Conservation (phyloP, 106 monocot genomes). For the Xerophyta viscosa region DNA sequence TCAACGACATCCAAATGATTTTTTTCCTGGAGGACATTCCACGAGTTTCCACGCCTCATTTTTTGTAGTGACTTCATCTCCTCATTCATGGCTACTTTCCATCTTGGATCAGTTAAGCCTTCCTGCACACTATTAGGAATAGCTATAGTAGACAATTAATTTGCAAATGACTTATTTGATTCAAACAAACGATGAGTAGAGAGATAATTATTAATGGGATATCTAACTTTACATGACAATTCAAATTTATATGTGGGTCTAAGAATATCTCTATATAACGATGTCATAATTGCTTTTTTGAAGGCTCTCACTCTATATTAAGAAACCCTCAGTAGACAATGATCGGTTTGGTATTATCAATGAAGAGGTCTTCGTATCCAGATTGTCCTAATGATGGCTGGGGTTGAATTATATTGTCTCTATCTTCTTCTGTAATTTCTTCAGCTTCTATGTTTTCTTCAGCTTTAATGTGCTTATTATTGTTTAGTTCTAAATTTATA, state of each 20-base stretch:
- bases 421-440: neutral
- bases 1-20: neutral
- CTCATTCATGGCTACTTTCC: neutral
- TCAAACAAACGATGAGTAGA: neutral
- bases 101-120: neutral
- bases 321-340: neutral
- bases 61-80: constrained; percentile 7
- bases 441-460: neutral
- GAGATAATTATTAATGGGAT: neutral
- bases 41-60: constrained; percentile 2
- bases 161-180: neutral
- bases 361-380: no score
- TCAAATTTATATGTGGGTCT: neutral
- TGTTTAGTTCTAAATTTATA: neutral
- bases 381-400: no score
- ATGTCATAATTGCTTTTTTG: neutral
- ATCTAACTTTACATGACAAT: neutral
- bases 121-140: constrained; percentile 1
- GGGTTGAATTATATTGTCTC: no score
- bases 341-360: neutral
- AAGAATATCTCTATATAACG: neutral
- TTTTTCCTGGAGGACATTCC: neutral
- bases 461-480: neutral
- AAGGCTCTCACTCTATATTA: neutral
- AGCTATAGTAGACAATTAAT: neutral